Percentiles rank a stretch among this genome's conserved stretches.
phyloP scores from a whole-genome alignment of 805 yeast species.

The Candida succiphila region DNA sequence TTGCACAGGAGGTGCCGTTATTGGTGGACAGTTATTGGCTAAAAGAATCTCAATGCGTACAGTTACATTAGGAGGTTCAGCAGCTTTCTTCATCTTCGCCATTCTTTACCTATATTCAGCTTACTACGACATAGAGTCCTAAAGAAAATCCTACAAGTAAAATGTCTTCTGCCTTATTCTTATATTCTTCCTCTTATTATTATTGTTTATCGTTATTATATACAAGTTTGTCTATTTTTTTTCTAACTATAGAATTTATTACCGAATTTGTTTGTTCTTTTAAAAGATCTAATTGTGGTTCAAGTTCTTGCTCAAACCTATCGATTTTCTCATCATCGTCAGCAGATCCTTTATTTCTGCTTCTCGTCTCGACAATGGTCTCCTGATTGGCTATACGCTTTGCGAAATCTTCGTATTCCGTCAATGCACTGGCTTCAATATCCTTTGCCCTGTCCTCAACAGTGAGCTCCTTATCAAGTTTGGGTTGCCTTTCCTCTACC shows the following conservation, averaged over 20 bases:
- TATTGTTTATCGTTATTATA: no score
- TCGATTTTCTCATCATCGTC: conserved; percentile 6
- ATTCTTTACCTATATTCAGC: conserved; percentile 73
- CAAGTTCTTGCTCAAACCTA: conserved; percentile 27
- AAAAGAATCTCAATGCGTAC: conserved; percentile 83
- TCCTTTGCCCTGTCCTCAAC: not conserved
- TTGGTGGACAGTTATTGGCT: conserved; percentile 89
- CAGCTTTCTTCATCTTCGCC: conserved; percentile 77
- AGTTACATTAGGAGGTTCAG: conserved; percentile 85
- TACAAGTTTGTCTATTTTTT: conserved; percentile 11
- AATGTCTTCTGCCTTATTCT: not conserved
- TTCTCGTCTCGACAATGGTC: not conserved
- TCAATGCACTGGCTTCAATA: conserved; percentile 1
- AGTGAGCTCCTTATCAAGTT: not conserved
- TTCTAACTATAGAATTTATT: conserved; percentile 27
- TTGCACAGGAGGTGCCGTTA: conserved; percentile 84
- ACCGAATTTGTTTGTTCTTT: conserved; percentile 32
- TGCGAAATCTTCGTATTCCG: conserved; percentile 2
- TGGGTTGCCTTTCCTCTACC: not conserved
- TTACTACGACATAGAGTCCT: conserved; percentile 18
- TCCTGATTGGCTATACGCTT: not conserved
- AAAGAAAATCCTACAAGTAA: conserved; percentile 2
- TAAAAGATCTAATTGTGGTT: conserved; percentile 26
- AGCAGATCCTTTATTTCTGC: not conserved
- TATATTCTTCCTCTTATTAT: conserved; percentile 2